Percentiles rank a stretch among this genome's conserved stretches.
Conservation (phyloP, 805 yeast species). For the Debaryomyces prosopidis region DNA sequence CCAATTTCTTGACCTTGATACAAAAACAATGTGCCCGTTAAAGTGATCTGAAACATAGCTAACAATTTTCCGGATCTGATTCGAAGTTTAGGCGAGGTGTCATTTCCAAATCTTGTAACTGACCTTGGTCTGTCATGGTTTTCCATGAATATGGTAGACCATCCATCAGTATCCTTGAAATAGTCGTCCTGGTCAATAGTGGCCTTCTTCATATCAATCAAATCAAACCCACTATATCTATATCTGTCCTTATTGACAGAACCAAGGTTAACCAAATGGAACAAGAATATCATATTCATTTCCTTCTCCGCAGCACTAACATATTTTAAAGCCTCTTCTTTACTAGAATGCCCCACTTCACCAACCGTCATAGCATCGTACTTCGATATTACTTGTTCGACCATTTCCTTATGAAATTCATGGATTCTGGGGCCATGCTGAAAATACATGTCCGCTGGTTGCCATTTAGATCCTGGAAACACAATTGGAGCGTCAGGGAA, state of each 20-base stretch:
- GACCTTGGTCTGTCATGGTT: constrained; percentile 62
- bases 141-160: constrained; percentile 57
- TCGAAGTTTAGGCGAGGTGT: constrained; percentile 30
- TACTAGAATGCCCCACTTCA: constrained; percentile 48
- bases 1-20: constrained; percentile 67
- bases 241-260: constrained; percentile 34
- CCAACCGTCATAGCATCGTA: constrained; percentile 60
- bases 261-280: constrained; percentile 39
- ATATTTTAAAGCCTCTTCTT: constrained; percentile 44
- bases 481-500: constrained; percentile 51
- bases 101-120: constrained; percentile 52
- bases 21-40: constrained; percentile 55
- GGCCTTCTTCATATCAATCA: constrained; percentile 44
- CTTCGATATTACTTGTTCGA: constrained; percentile 37
- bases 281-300: constrained; percentile 38
- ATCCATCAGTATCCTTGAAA: constrained; percentile 51
- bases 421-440: constrained; percentile 57
- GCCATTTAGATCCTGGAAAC: constrained; percentile 40
- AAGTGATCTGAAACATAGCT: constrained; percentile 43
- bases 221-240: constrained; percentile 28
- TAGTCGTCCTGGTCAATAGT: constrained; percentile 34
- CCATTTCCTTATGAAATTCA: constrained; percentile 57
- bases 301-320: constrained; percentile 39
- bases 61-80: constrained; percentile 49
- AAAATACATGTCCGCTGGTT: constrained; percentile 33